These are phyloP conservation scores for Trichopus zeylanicus DNA, from an alignment of 116 monocot genomes.

Conservation along the genomic window DNA sequence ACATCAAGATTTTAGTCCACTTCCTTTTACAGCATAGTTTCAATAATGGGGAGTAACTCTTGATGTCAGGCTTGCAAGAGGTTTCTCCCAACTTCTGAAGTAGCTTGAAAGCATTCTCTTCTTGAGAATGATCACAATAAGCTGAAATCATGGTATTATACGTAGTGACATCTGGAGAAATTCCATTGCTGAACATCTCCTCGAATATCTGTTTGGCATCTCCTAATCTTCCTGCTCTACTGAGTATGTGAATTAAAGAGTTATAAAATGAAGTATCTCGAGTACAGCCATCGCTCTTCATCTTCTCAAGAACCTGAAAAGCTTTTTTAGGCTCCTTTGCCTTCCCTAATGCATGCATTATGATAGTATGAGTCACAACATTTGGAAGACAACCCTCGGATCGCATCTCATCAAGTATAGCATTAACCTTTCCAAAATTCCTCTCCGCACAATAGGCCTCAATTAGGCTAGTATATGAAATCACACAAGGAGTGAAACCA, in stretches of 20 bases:
- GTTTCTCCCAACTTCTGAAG: slow-evolving; percentile 49
- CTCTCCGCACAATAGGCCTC: slow-evolving; percentile 71
- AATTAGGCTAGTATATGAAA: slow-evolving; percentile 69
- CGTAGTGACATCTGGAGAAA: slow-evolving; percentile 49
- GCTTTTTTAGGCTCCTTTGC: slow-evolving; percentile 55
- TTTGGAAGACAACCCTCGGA: slow-evolving; percentile 54
- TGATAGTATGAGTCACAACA: slow-evolving; percentile 75
- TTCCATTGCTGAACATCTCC: slow-evolving; percentile 54
- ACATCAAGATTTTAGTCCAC: slow-evolving; percentile 41
- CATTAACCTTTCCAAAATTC: slow-evolving; percentile 46
- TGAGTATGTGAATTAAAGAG: slow-evolving; percentile 66
- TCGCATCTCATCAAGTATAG: slow-evolving; percentile 53
- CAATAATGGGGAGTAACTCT: slow-evolving; percentile 53
- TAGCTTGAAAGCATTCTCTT: slow-evolving; percentile 44
- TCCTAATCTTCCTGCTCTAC: slow-evolving; percentile 35
- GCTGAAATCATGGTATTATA: slow-evolving; percentile 79
- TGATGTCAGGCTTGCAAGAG: slow-evolving; percentile 53
- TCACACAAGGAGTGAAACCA: slow-evolving; percentile 69
- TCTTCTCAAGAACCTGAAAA: slow-evolving; percentile 38
- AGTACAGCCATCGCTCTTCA: slow-evolving; percentile 45
- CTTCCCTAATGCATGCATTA: slow-evolving; percentile 81
- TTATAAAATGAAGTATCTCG: slow-evolving; percentile 69
- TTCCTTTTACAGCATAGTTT: slow-evolving; percentile 58
- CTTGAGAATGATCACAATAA: slow-evolving; percentile 49
- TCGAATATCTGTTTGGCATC: slow-evolving; percentile 45